Base-by-base conservation (phyloP, 352 stramenopile species). In the Phytophthora sp. region DNA sequence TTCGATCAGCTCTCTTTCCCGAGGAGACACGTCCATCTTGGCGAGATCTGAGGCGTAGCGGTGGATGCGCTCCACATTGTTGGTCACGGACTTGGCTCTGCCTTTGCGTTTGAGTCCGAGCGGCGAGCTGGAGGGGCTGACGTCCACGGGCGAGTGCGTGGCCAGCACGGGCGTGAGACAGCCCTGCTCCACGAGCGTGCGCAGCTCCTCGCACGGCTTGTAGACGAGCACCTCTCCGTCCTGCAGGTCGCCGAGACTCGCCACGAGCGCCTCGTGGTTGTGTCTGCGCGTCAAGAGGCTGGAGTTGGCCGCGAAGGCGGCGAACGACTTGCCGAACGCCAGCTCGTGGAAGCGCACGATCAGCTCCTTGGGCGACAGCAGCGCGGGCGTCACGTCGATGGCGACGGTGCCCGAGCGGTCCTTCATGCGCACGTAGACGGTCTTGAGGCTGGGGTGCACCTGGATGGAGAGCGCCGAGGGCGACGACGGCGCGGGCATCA, bases 381-480 rank as follows among this genome's bases (percentile, higher is more conserved):
- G 51, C 1, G 41, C 38, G 2, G 79, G 60, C n/a, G 68, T 57
- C 54, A 93, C 39, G 57, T 87, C 74, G 35, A 91, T 62, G 3
- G 79, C 69, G 31, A 90, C 74, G 27, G 66, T 90, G 62, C 79
- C 84, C 7, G 64, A 70, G 4, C 87, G 62, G 50, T 91, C 79
- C 59, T 86, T 85, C 83, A 92, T 92, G 58, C 83, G 81, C 41
- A 92, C 72, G 53, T 77, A 88, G 21, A 92, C 66, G 20, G 79
- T 91, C 55, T 45, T 38, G 31, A 66, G 24, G 30, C 66, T 59
- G 8, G 72, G 57, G 41, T 77, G 73, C 56, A 89, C 66, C 28
- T 88, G 79, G 39, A 88, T 66, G 30, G 65, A 66, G 49, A 84
- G 70, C 56, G 75, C 56, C 66, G 62, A 37, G 21, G 53, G 28